Base-by-base conservation (phyloP, 306 rosid genomes). In the Bauhinia variegata region DNA sequence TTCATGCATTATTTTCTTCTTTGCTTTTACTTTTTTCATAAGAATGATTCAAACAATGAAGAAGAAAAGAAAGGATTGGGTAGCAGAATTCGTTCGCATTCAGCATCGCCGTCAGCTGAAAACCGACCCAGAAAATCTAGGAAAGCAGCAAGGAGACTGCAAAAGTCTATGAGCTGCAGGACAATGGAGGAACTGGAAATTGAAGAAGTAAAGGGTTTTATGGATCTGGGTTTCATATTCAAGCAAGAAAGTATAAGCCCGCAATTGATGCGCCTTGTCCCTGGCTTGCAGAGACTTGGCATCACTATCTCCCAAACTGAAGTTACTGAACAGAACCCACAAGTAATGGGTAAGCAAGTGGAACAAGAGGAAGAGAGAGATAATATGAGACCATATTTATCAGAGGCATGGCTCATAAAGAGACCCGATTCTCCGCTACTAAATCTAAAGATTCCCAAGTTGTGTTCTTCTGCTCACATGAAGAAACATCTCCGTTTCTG, bases 331-430 rank as follows among this genome's bases (percentile, higher is more conserved):
- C n/a, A 56, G 18, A 42, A 51, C 10, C 13, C 37, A 3, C 44
- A 63, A 61, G 3, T 39, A 15, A 12, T 10, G 1, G 71, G 57
- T 17, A 65, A 32, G 8, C 30, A 30, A 10, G 28, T 23, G 52
- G 23, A 79, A 56, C 12, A 1, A 14, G 77, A 31, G 0, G 86
- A 72, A 17, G 76, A 78, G 72, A 74, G 75, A 71, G 70, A 48
- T 3, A 18, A 68, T 30, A 31, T 15, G 58, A 83, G 95, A 79
- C 96, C 97, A 10, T 92, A 92, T 75, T 75, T 92, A 59, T 89
- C 95, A 0, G 97, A 92, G 33, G 95, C 96, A 8, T 92, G 97
- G 97, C 87, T 79, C 13, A 80, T 92, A 82, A 87, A 67, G 70
- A 75, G 78, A 68, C 87, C 90, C 0, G 81, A 83, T 75, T 92